Evolutionary conservation across 768 basidiomycete genomes (phyloP).

Genomic region (Austroboletus eburneus): DNA sequence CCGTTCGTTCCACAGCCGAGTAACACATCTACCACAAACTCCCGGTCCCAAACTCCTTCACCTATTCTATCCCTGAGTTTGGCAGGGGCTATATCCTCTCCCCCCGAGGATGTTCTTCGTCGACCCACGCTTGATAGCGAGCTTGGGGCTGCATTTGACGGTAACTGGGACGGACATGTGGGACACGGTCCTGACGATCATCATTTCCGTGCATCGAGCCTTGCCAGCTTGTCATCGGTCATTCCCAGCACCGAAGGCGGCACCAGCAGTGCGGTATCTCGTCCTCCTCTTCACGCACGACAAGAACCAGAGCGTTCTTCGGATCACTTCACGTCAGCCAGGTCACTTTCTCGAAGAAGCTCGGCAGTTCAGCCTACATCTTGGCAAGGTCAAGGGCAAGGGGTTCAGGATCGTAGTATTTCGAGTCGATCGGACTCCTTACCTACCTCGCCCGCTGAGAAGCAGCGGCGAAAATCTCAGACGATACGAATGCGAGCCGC

Average conservation of each 20-base stretch:
- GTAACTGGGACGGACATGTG: slow-evolving; percentile 12
- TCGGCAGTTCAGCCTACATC: slow-evolving; percentile 4
- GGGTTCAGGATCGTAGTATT: background rate
- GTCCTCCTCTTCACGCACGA: background rate
- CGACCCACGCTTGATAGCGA: slow-evolving; percentile 51
- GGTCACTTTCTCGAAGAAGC: slow-evolving; percentile 7
- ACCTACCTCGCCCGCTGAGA: slow-evolving; percentile 19
- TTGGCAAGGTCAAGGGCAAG: too few relatives aligned
- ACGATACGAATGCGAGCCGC: slow-evolving; percentile 56
- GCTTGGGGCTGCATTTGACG: slow-evolving; percentile 48
- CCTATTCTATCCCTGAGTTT: slow-evolving; percentile 9
- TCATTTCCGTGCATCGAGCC: slow-evolving; percentile 52
- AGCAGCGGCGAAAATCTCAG: slow-evolving; percentile 37
- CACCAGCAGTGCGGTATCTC: slow-evolving; percentile 1
- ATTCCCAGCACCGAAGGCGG: slow-evolving; percentile 24
- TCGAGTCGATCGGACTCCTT: slow-evolving; percentile 28
- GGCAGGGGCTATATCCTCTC: slow-evolving; percentile 6
- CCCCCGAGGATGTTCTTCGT: slow-evolving; percentile 1
- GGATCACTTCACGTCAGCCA: slow-evolving; percentile 1
- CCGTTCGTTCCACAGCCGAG: slow-evolving; percentile 33
- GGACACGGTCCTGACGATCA: slow-evolving; percentile 31
- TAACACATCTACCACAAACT: slow-evolving; percentile 16
- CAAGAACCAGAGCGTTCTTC: slow-evolving; percentile 1
- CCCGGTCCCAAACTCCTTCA: slow-evolving; percentile 20
- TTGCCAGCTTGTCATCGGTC: slow-evolving; percentile 46